A percentile compares a stretch with the other conserved stretches of the same genome.
phyloP scores from a whole-genome alignment of 2,329 filamentous ascomycete species.

The Taxawa tesnikishii region DNA sequence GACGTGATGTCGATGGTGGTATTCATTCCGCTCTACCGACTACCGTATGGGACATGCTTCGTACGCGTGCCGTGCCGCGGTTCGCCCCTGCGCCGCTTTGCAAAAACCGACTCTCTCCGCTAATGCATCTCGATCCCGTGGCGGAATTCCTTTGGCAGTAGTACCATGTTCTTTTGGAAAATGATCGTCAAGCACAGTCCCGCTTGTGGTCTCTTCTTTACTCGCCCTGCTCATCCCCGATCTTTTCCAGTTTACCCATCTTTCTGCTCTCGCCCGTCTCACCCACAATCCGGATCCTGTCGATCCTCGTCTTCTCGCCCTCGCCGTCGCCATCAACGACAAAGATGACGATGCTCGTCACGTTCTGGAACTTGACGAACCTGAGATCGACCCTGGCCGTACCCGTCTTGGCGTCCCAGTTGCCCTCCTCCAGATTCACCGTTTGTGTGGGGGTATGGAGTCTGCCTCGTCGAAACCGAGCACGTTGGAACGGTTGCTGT shows the following conservation, averaged over 20 bases:
- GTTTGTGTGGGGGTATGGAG: constrained; percentile 68
- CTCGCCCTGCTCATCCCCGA: constrained; percentile 62
- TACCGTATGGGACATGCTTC: too few species aligned
- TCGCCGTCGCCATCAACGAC: constrained; percentile 70
- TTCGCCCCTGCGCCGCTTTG: too few species aligned
- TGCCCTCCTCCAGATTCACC: constrained; percentile 58
- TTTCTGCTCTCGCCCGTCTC: constrained; percentile 85
- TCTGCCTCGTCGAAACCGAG: constrained; percentile 94
- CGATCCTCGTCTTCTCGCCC: constrained; percentile 73
- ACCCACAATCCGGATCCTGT: constrained; percentile 68
- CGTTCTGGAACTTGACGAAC: constrained; percentile 96
- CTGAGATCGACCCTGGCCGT: constrained; percentile 51
- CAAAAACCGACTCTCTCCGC: too few species aligned
- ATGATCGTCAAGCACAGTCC: too few species aligned
- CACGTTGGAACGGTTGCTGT: constrained; percentile 78
- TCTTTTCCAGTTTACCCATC: constrained; percentile 91
- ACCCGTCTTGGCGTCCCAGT: constrained; percentile 53
- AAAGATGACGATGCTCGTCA: constrained; percentile 76
- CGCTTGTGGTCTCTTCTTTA: too few species aligned
- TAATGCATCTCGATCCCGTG: too few species aligned
- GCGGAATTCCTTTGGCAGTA: too few species aligned
- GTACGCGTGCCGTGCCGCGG: too few species aligned
- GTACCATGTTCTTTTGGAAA: too few species aligned
- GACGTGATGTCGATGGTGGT: too few species aligned
- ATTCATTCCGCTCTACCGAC: too few species aligned